Base-by-base conservation (phyloP, 2,329 filamentous ascomycete genomes). In the Podosphaera fusca region DNA sequence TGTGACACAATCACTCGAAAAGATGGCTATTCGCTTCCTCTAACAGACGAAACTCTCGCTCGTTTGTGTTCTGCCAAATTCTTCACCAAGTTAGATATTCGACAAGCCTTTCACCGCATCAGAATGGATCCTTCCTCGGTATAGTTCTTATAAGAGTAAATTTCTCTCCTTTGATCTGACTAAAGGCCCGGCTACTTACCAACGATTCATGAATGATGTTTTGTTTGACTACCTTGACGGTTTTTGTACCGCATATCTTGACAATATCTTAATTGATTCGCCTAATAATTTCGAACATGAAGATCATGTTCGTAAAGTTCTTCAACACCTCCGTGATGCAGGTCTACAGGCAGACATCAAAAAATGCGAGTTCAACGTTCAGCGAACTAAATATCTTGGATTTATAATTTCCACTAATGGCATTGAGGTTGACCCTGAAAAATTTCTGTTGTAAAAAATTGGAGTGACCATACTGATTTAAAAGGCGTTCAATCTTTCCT, bases 261-360 rank as follows among this genome's bases (percentile, higher is more conserved):
- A 59, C 50, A 33, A 59, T 55, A 58, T 59, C 38, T 33, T 59
- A 3, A 59, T 59, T 30, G 58, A 56, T 29, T 59, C 33, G 2
- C n/a, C 50, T n/a, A 56, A 49, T 30, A 4, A 21, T 4, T 5
- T 50, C 12, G 34, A 57, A 8, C 47, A 58, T 54, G 29, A 33
- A 10, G 8, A 54, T 9, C 33, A 59, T 42, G 30, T 59, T 9
- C 4, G 46, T 14, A 55, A 55, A 47, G 51, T 59, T 5, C 36
- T 59, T n/a, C 8, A 54, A 54, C n/a, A 42, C 14, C 57, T 58
- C 10, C 12, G 36, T 0, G n/a, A 58, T n/a, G 54, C 46, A 8
- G 36, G 45, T 6, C 45, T 58, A 7, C 33, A 58, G 21, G 50
- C 21, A 21, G n/a, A 21, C 21, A 21, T n/a, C n/a, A 21, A 21